Base-by-base conservation (phyloP, 2,329 filamentous ascomycete species). In the Beauveria brongniartii region DNA sequence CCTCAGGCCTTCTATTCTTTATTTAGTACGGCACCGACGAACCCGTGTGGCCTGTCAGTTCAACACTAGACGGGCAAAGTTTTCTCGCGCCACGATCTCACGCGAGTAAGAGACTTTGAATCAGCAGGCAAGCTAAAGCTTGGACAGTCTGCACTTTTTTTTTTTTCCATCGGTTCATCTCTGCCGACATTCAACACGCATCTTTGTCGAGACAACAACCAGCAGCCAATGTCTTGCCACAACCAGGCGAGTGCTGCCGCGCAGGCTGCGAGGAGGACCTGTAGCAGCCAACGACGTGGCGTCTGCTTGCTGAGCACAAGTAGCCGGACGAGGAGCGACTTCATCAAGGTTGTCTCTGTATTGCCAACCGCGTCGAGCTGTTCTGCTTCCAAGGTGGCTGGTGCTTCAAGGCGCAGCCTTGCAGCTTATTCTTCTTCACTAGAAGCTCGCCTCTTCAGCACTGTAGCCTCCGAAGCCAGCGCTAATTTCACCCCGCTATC, bases 161-260 rank as follows among this genome's bases (percentile, higher is more conserved):
- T 34, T 24, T 40, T 9, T 30, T 48, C 43, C 20, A 16, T 37
- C 34, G 12, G 34, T 16, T 37, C 12, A 37, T 18, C 22, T 59
- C 40, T 20, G 9, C 9, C 46, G 20, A 18, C 44, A 37, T 3
- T 9, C 9, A 50, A 30, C 37, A 44, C 44, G 40, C 47, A 46
- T 34, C 50, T 41, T 24, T 30, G 28, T 22, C 22, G 12, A n/a
- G 24, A 30, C 46, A 18, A 18, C 44, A 48, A n/a, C 18, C 28
- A 41, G 41, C 51, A 20, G 41, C 41, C 41, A 43, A 60, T 60
- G 58, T 60, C 54, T 46, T 43, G 58, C 51, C 41, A 51, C 58
- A 55, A 60, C 26, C 48, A 53, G n/a, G 57, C 57, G 26, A 59
- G 37, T 37, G 57, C 57, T 22, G 57, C 48, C 12, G 57, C 57